Percentiles rank a stretch among this genome's conserved stretches.
Conservation (phyloP, 192 early-diverging fungal genomes). For the Thamnidium elegans region DNA sequence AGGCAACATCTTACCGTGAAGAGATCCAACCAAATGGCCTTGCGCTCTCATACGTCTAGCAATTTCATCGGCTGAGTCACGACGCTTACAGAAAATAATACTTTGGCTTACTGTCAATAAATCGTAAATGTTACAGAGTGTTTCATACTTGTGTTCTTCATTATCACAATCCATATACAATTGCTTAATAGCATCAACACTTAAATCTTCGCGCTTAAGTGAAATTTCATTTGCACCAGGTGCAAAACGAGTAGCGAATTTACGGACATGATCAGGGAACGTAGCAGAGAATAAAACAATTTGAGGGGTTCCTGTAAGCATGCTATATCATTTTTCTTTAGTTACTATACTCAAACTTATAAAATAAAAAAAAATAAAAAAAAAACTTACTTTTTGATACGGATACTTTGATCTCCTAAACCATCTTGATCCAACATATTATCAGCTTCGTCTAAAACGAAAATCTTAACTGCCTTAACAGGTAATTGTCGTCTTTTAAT, state of each 20-base stretch:
- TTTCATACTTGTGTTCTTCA: constrained; percentile 76
- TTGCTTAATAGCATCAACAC: constrained; percentile 94
- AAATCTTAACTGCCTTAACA: constrained; percentile 63
- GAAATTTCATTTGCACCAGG: constrained; percentile 88
- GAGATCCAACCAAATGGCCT: constrained; percentile 78
- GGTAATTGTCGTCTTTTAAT: constrained; percentile 64
- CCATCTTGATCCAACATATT: constrained; percentile 90
- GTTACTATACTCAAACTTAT: no score
- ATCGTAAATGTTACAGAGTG: constrained; percentile 69
- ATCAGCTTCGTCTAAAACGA: constrained; percentile 98
- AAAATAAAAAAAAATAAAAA: background rate
- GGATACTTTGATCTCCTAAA: constrained; percentile 83
- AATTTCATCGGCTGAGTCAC: constrained; percentile 82
- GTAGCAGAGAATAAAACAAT: constrained; percentile 95
- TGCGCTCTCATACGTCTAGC: constrained; percentile 69
- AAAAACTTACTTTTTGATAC: constrained; percentile 69
- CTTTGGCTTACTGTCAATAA: constrained; percentile 93
- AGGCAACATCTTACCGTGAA: constrained; percentile 82
- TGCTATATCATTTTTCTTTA: no score
- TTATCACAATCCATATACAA: constrained; percentile 93
- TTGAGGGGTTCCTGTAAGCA: constrained; percentile 74
- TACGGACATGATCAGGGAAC: constrained; percentile 75
- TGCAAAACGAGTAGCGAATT: constrained; percentile 82
- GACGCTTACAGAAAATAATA: constrained; percentile 89
- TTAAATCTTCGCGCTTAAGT: constrained; percentile 84